Percentiles rank a stretch among this genome's conserved stretches.
Evolutionary conservation across 169 alveolate species (phyloP).

Genomic region (Plasmodium gonderi): DNA sequence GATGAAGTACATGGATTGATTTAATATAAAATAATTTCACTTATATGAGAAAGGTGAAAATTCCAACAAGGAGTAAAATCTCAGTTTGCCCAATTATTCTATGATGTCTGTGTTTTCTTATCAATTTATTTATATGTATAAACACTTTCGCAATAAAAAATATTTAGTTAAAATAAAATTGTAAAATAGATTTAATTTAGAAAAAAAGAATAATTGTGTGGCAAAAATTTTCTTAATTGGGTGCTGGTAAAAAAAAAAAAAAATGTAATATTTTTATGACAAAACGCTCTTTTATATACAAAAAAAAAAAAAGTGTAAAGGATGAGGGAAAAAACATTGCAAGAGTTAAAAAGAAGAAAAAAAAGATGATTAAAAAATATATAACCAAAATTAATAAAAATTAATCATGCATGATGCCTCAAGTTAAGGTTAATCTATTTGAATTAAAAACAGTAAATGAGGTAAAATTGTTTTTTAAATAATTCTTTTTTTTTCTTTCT

Average conservation of each 20-base stretch:
- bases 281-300: background rate
- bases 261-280: background rate
- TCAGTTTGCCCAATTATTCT: background rate
- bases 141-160: background rate
- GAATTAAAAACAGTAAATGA: background rate
- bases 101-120: constrained; percentile 19
- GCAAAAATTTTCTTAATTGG: constrained; percentile 5
- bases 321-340: background rate
- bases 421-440: constrained; percentile 5
- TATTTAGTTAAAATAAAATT: background rate
- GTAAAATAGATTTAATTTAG: background rate
- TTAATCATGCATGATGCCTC: background rate
- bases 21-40: background rate
- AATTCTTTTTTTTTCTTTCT: constrained; percentile 4
- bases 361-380: background rate
- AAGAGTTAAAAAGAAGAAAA: background rate
- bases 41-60: background rate
- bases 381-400: background rate
- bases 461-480: background rate
- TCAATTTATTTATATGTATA: background rate
- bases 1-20: background rate
- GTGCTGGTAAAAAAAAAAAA: background rate
- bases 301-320: background rate
- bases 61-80: background rate
- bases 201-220: background rate